These are phyloP conservation scores for Candida sp. DNA, from an alignment of 1,139 yeast species.

Conservation along the genomic window DNA sequence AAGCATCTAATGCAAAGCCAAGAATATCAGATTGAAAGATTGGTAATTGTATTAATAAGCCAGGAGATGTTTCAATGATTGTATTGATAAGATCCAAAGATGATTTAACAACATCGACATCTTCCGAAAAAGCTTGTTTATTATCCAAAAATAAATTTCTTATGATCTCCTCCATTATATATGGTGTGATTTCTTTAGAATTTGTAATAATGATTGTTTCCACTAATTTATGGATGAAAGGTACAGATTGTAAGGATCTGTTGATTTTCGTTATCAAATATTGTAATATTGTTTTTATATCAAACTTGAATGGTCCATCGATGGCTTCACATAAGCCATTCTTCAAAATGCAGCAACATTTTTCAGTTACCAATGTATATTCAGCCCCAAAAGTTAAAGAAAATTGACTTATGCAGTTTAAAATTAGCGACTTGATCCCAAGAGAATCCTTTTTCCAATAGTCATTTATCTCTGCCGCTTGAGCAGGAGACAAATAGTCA, in stretches of 20 bases:
- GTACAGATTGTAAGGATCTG: constrained; percentile 25
- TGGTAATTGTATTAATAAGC: constrained; percentile 36
- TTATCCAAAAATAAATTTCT: constrained; percentile 26
- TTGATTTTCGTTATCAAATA: constrained; percentile 42
- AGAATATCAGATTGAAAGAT: constrained; percentile 33
- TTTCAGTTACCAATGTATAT: constrained; percentile 48
- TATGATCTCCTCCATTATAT: constrained; percentile 25
- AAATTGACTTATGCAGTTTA: constrained; percentile 39
- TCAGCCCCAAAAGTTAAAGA: constrained; percentile 32
- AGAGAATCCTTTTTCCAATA: constrained; percentile 44
- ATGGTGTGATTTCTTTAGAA: constrained; percentile 21
- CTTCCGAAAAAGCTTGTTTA: constrained; percentile 36
- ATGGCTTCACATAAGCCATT: constrained; percentile 52
- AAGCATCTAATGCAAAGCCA: constrained; percentile 39
- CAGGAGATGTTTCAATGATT: constrained; percentile 49
- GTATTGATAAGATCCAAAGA: constrained; percentile 41
- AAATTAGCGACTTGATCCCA: constrained; percentile 35
- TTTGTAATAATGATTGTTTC: constrained; percentile 39
- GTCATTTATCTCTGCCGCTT: constrained; percentile 15
- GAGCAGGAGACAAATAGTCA: constrained; percentile 30
- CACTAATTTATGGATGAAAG: constrained; percentile 38
- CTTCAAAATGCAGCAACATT: constrained; percentile 55
- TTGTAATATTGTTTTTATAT: constrained; percentile 35
- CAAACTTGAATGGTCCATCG: constrained; percentile 59
- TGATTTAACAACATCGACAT: constrained; percentile 53